These are phyloP conservation scores for Bathelium albidoporum DNA, from an alignment of 495 filamentous ascomycete genomes.

Conservation along the genomic window DNA sequence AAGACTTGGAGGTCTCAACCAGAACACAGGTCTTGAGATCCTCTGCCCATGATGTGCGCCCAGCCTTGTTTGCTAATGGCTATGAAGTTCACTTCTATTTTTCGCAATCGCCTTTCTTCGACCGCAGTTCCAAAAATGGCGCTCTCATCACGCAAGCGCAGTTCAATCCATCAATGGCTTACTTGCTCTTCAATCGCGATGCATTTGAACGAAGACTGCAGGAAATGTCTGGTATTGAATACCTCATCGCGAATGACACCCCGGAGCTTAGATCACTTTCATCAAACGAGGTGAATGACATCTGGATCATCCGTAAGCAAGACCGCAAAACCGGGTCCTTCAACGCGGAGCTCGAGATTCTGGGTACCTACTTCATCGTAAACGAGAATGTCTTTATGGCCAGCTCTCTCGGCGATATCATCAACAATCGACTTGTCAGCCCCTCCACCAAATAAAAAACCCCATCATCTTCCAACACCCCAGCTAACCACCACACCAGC, in stretches of 20 bases:
- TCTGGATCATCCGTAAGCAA: slow-evolving; percentile 93
- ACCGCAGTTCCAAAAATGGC: slow-evolving; percentile 78
- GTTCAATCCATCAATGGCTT: slow-evolving; percentile 52
- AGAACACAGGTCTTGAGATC: neutral
- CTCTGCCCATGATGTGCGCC: neutral
- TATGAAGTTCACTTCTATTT: slow-evolving; percentile 73
- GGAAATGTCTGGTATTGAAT: slow-evolving; percentile 60
- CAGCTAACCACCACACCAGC: slow-evolving; percentile 30
- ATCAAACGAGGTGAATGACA: slow-evolving; percentile 46
- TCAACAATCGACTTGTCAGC: slow-evolving; percentile 65
- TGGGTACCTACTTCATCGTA: slow-evolving; percentile 73
- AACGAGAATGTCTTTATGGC: slow-evolving; percentile 87
- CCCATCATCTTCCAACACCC: neutral
- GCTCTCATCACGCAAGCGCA: slow-evolving; percentile 63
- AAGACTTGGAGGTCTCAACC: neutral
- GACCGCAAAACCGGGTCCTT: slow-evolving; percentile 34
- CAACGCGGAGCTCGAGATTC: slow-evolving; percentile 60
- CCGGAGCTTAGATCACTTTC: slow-evolving; percentile 37
- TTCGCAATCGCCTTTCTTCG: slow-evolving; percentile 80
- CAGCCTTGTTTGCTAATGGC: neutral
- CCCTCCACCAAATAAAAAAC: slow-evolving; percentile 14
- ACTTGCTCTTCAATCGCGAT: slow-evolving; percentile 56
- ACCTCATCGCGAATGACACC: slow-evolving; percentile 29
- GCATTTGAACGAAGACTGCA: slow-evolving; percentile 67
- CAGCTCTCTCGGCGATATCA: slow-evolving; percentile 64